Evolutionary conservation across 768 basidiomycete genomes (phyloP), one percentile per base, ranked within the genome.

Genomic region (Lactarius sp.): DNA sequence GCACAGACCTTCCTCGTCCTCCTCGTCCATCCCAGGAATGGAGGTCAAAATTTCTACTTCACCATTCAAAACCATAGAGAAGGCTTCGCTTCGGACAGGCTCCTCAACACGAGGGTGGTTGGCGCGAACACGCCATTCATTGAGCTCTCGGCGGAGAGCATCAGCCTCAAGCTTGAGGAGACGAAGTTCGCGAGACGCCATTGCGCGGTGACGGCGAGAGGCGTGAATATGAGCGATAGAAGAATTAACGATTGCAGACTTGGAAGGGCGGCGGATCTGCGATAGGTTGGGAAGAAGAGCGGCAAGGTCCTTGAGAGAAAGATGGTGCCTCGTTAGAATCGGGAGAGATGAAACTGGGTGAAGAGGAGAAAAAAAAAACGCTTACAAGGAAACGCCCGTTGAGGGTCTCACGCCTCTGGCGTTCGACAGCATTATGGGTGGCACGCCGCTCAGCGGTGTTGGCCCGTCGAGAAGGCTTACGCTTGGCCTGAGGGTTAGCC

Each of bases 391-490:
- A 98, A 62, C 94, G 83, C 58, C 89, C 85, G 73, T 98, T 99
- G 56, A 98, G 78, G 51, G 90, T 94, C 78, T 98, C 96, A 55
- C 96, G 80, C 53, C 96, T 83, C 71, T 90, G 89, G 56, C 97
- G 83, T 78, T 98, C 97, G 62, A 98, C 93, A 37, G 97, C 96
- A 73, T 98, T 99, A 78, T 99, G 96, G 22, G 92, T 94, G 4
- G 94, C 93, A 41, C 96, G 80, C 75, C 95, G 91, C 74, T 98
- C 96, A 56, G 94, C 95, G 57, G 95, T 98, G 77, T 98, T 98
- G 57, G 94, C 94, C 37, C 94, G 85, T 66, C 93, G 82, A 71
- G 83, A 85, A 60, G 92, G 85, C 75, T 96, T 96, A 74, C 90
- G 85, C 73, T 90, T 92, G 62, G 77, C 72, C 65, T 82, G 81